Percentiles rank a stretch among this genome's conserved stretches.
These are phyloP conservation scores for Candida pseudoglaebosa DNA, from an alignment of 805 yeast genomes.

Conservation along the genomic window DNA sequence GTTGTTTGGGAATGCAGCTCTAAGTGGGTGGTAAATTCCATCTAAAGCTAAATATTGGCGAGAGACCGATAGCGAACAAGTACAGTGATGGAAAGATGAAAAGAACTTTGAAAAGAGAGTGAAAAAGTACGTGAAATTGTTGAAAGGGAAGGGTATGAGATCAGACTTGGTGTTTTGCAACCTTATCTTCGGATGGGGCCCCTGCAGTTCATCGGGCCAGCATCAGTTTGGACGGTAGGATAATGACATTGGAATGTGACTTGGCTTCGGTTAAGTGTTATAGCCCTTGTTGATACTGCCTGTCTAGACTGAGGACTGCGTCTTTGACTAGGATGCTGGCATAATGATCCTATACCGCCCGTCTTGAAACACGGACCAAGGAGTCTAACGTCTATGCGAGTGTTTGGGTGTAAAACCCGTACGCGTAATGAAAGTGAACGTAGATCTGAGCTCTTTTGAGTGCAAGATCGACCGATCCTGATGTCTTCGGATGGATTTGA, in stretches of 20 bases:
- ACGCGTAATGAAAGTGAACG: slow-evolving; percentile 40
- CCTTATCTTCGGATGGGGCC: slow-evolving; percentile 3
- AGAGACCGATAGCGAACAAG: slow-evolving; percentile 47
- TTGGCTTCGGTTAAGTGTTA: slow-evolving; percentile 24
- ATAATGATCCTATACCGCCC: slow-evolving; percentile 25
- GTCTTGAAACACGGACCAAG: slow-evolving; percentile 42
- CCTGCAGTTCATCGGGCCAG: slow-evolving; percentile 17
- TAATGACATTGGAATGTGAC: slow-evolving; percentile 28
- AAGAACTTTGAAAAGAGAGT: slow-evolving; percentile 43
- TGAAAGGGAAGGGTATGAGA: slow-evolving; percentile 42
- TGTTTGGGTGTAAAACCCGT: slow-evolving; percentile 39
- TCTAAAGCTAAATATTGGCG: slow-evolving; percentile 43
- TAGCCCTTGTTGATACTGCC: slow-evolving; percentile 18
- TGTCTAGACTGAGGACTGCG: slow-evolving; percentile 29
- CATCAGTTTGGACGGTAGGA: slow-evolving; percentile 35
- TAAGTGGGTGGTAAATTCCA: slow-evolving; percentile 36
- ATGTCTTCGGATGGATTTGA: slow-evolving; percentile 38
- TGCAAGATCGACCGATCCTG: slow-evolving; percentile 39
- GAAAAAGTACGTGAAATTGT: slow-evolving; percentile 43
- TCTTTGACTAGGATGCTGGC: slow-evolving; percentile 27
- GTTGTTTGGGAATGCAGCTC: slow-evolving; percentile 42
- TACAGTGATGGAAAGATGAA: slow-evolving; percentile 45
- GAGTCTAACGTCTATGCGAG: slow-evolving; percentile 41
- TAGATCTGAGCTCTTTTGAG: slow-evolving; percentile 27
- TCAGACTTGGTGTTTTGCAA: slow-evolving; percentile 28